Percentiles rank a stretch among this genome's conserved stretches.
These are phyloP conservation scores for Corynascus novoguineensis DNA, from an alignment of 495 filamentous ascomycete species.

Conservation along the genomic window DNA sequence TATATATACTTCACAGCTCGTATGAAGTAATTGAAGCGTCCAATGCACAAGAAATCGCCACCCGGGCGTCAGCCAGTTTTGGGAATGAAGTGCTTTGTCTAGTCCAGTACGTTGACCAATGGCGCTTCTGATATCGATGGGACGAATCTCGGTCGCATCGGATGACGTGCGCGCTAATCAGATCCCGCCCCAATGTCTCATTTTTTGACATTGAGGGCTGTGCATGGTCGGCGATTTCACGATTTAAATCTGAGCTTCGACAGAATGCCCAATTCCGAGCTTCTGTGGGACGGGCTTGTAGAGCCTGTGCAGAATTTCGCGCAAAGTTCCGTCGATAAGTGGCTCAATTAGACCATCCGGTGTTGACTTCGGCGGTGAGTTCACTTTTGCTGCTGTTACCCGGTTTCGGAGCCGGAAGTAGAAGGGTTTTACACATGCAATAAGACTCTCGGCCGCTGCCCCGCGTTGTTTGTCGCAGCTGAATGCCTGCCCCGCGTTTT, in stretches of 20 bases:
- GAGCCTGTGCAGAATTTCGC: not conserved
- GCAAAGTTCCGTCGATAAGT: not conserved
- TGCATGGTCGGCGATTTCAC: not conserved
- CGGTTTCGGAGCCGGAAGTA: slow-evolving; percentile 2
- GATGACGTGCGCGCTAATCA: slow-evolving; percentile 3
- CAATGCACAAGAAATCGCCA: too few species aligned
- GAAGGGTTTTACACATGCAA: slow-evolving; percentile 7
- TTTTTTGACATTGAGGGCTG: not conserved
- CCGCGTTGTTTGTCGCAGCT: not conserved
- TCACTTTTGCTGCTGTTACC: too few species aligned
- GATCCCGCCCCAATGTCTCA: not conserved
- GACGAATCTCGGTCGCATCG: not conserved
- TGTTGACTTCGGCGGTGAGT: too few species aligned
- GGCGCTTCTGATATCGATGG: not conserved
- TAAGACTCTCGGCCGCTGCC: not conserved
- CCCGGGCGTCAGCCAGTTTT: too few species aligned
- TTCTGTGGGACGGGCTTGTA: not conserved
- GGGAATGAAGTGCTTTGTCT: too few species aligned
- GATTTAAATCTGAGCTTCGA: too few species aligned
- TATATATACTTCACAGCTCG: too few species aligned
- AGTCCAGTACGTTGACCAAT: not conserved
- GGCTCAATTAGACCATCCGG: not conserved
- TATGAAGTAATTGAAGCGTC: too few species aligned
- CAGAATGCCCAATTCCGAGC: not conserved
- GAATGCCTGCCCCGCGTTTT: slow-evolving; percentile 10